These are phyloP conservation scores for Parasarocladium wereldwijsianum DNA, from an alignment of 2,329 filamentous ascomycete species.

Conservation along the genomic window DNA sequence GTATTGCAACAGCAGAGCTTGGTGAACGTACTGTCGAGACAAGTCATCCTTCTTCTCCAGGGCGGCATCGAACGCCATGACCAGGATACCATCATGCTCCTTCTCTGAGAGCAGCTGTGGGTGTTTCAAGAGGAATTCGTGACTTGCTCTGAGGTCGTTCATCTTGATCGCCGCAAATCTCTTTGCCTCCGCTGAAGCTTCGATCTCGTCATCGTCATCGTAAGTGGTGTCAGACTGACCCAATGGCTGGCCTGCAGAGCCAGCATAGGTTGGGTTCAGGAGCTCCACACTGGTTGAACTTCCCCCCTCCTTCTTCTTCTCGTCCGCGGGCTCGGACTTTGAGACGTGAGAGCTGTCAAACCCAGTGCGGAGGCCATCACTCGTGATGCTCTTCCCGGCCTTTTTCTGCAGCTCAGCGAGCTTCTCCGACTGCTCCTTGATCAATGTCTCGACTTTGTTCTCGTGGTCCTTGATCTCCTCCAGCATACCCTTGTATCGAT, in stretches of 20 bases:
- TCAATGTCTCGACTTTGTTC: slow-evolving; percentile 62
- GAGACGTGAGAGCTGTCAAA: slow-evolving; percentile 78
- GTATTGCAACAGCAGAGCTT: slow-evolving; percentile 85
- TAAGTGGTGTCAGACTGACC: slow-evolving; percentile 3
- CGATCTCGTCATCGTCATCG: slow-evolving; percentile 58
- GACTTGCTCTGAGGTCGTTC: slow-evolving; percentile 57
- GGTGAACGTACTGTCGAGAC: slow-evolving; percentile 78
- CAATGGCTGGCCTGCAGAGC: slow-evolving; percentile 6
- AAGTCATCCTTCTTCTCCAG: slow-evolving; percentile 63
- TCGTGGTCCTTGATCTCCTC: slow-evolving; percentile 64
- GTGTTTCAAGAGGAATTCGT: slow-evolving; percentile 66
- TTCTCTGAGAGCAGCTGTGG: slow-evolving; percentile 67
- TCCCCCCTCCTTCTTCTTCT: slow-evolving; percentile 23
- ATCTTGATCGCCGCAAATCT: slow-evolving; percentile 67
- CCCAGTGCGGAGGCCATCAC: slow-evolving; percentile 73
- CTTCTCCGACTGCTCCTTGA: slow-evolving; percentile 59
- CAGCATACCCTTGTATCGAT: slow-evolving; percentile 62
- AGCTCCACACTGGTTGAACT: slow-evolving; percentile 45
- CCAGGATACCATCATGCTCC: slow-evolving; percentile 80
- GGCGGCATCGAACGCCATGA: slow-evolving; percentile 82
- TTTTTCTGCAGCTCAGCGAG: slow-evolving; percentile 72
- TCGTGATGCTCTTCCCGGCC: slow-evolving; percentile 83
- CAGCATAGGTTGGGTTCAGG: slow-evolving; percentile 49
- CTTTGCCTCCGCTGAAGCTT: slow-evolving; percentile 64
- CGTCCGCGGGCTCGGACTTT: slow-evolving; percentile 36